Conservation (phyloP, 1,284 basidiomycete genomes). For the Fomitiporia mediterranea region DNA sequence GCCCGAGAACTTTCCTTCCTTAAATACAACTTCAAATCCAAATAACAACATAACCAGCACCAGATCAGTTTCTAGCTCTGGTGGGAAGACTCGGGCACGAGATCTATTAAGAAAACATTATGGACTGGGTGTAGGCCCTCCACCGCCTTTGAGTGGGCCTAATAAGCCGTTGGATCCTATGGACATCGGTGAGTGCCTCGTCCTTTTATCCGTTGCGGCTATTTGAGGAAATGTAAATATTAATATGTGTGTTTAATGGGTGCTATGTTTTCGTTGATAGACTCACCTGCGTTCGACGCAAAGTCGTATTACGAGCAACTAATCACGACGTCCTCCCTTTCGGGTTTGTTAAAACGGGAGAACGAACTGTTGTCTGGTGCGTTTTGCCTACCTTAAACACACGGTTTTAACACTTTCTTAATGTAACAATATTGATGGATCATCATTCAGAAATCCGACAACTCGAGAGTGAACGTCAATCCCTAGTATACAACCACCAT, state of each 20-base stretch:
- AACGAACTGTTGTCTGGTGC: constrained; percentile 70
- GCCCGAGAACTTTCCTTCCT: constrained; percentile 19
- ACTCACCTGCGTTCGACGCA: constrained; percentile 77
- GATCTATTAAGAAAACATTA: constrained; percentile 81
- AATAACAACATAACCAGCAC: constrained; percentile 15
- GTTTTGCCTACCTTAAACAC: too few relatives aligned
- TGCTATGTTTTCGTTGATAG: too few relatives aligned
- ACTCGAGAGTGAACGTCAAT: constrained; percentile 84
- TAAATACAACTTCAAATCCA: too few relatives aligned
- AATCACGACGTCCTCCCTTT: constrained; percentile 73
- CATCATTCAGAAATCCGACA: constrained; percentile 87
- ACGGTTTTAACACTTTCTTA: not conserved
- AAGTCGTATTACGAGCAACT: constrained; percentile 80
- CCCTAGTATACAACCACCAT: constrained; percentile 91
- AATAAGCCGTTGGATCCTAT: constrained; percentile 64
- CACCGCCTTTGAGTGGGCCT: constrained; percentile 43
- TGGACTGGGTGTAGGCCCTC: constrained; percentile 69
- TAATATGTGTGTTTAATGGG: too few relatives aligned
- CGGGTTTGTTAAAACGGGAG: constrained; percentile 67
- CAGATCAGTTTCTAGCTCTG: too few relatives aligned
- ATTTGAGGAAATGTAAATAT: too few relatives aligned
- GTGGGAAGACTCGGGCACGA: constrained; percentile 71
- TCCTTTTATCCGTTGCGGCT: too few relatives aligned
- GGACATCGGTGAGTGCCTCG: constrained; percentile 58
- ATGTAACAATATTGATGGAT: too few relatives aligned